These are phyloP conservation scores for Cenchrus americanus DNA, from an alignment of 176 grass and related monocot genomes.

Conservation along the genomic window DNA sequence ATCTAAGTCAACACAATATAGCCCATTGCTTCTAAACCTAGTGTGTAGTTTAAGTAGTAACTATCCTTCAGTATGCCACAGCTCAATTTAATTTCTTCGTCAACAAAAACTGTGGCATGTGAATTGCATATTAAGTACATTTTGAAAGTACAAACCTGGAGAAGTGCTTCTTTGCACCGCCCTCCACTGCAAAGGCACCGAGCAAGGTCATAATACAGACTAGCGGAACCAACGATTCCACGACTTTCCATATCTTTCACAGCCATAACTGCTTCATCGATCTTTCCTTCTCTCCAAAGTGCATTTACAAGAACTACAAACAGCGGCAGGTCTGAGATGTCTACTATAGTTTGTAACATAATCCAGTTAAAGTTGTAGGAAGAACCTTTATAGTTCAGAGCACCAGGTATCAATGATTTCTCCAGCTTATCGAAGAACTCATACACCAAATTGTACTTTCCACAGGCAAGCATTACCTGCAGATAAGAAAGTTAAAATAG, in stretches of 20 bases:
- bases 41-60: slow-evolving; percentile 26
- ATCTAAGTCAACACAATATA: background rate
- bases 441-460: slow-evolving; percentile 94
- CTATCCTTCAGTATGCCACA: background rate
- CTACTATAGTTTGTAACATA: slow-evolving; percentile 20
- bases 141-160: slow-evolving; percentile 61
- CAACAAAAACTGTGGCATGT: slow-evolving; percentile 27
- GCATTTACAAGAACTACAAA: slow-evolving; percentile 87
- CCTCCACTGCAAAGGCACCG: slow-evolving; percentile 92
- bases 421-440: slow-evolving; percentile 90
- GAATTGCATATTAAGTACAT: slow-evolving; percentile 26
- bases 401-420: slow-evolving; percentile 69
- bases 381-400: slow-evolving; percentile 92
- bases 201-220: slow-evolving; percentile 97
- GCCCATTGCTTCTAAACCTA: slow-evolving; percentile 10
- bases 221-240: slow-evolving; percentile 87
- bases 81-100: background rate
- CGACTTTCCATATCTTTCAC: slow-evolving; percentile 93
- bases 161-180: slow-evolving; percentile 86
- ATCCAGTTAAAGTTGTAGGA: slow-evolving; percentile 27
- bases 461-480: slow-evolving; percentile 93
- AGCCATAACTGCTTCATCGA: slow-evolving; percentile 75
- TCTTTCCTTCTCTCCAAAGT: slow-evolving; percentile 94
- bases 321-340: slow-evolving; percentile 24
- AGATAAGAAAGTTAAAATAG: slow-evolving; percentile 40